A percentile compares a stretch with the other conserved stretches of the same genome.
Conservation (phyloP, 2,329 filamentous ascomycete genomes). For the Pseudogymnoascus sp. region DNA sequence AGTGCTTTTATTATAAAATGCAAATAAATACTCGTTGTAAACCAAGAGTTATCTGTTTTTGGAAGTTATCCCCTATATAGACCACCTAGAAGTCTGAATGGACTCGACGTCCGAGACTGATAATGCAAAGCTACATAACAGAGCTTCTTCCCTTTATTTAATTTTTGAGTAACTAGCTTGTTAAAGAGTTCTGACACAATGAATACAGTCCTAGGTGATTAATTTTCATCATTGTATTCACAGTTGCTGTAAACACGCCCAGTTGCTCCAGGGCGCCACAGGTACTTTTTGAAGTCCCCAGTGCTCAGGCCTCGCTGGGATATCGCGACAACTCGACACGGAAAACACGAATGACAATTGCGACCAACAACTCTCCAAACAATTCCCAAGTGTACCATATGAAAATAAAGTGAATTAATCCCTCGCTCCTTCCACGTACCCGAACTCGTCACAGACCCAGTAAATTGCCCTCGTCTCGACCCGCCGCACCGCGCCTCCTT, state of each 20-base stretch:
- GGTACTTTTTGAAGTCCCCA: background rate
- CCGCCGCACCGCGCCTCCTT: background rate
- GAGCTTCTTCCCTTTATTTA: background rate
- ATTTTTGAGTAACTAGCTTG: background rate
- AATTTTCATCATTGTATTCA: background rate
- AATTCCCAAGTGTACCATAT: background rate
- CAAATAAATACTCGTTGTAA: background rate
- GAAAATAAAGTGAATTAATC: background rate
- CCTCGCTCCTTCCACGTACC: background rate
- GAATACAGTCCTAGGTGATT: background rate
- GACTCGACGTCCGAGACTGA: background rate
- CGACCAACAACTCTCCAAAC: background rate
- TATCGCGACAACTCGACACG: background rate
- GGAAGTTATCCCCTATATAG: background rate
- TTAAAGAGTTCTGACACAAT: background rate
- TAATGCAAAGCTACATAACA: background rate
- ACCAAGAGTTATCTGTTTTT: too few species aligned
- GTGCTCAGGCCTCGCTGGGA: background rate
- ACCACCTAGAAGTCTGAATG: background rate
- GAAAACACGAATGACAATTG: background rate
- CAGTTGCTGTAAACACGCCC: background rate
- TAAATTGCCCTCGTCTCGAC: conserved; percentile 3
- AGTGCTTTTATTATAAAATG: background rate
- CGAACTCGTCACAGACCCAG: background rate
- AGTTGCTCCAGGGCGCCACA: background rate